These are phyloP conservation scores for Botrytis medusae DNA, from an alignment of 2,329 filamentous ascomycete genomes.

Conservation along the genomic window DNA sequence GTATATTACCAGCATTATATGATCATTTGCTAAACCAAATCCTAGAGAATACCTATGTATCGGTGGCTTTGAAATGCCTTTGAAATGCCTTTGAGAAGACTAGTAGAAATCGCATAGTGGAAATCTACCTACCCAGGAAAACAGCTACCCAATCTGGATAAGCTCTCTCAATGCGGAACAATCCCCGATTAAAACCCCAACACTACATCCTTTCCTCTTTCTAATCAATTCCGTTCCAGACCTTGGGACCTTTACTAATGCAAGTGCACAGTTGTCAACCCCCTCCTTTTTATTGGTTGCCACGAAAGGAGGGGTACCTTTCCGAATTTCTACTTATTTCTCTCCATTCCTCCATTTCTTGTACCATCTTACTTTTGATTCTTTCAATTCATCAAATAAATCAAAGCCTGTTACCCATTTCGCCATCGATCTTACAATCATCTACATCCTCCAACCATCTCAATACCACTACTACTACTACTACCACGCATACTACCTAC, in stretches of 20 bases:
- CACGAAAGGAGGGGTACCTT: constrained; percentile 2
- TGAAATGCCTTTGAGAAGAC: too few species aligned
- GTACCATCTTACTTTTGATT: neutral
- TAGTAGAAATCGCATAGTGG: too few species aligned
- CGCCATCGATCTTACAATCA: neutral
- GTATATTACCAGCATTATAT: too few species aligned
- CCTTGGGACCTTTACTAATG: constrained; percentile 21
- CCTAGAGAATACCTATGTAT: too few species aligned
- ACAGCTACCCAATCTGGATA: neutral
- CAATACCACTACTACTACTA: too few species aligned
- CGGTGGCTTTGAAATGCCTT: too few species aligned
- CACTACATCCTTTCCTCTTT: neutral
- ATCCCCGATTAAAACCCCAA: neutral
- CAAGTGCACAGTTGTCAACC: constrained; percentile 18
- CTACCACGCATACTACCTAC: neutral
- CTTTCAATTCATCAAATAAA: constrained; percentile 1
- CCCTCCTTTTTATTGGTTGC: constrained; percentile 18
- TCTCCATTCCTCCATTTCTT: constrained; percentile 12
- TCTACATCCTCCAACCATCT: neutral
- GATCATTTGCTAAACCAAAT: too few species aligned
- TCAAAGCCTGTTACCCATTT: neutral
- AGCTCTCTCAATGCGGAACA: neutral
- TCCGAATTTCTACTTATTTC: constrained; percentile 17
- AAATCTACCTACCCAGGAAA: too few species aligned
- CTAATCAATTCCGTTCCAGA: constrained; percentile 19